These are phyloP conservation scores for Metschnikowia orientalis DNA, from an alignment of 805 yeast genomes.

Conservation along the genomic window DNA sequence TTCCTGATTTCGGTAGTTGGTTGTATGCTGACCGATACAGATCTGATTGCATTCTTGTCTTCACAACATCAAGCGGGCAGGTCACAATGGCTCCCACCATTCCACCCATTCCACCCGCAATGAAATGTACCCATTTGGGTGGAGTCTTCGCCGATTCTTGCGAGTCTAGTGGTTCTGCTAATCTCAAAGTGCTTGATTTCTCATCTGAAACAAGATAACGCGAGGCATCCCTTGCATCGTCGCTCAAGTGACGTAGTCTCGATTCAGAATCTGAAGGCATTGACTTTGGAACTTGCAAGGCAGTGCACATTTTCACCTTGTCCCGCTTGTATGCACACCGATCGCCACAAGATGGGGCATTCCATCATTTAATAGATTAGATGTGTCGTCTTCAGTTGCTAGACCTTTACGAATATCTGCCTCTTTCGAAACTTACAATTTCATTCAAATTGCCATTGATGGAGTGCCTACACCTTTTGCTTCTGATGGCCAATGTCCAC, in stretches of 20 bases:
- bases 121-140: slow-evolving; percentile 65
- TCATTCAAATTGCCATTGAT: too few relatives aligned
- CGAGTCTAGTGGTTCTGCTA: slow-evolving; percentile 27
- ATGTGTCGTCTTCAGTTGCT: too few relatives aligned
- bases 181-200: slow-evolving; percentile 52
- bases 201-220: slow-evolving; percentile 72
- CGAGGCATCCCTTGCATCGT: slow-evolving; percentile 55
- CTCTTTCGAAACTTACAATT: too few relatives aligned
- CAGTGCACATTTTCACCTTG: too few relatives aligned
- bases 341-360: too few relatives aligned
- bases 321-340: too few relatives aligned
- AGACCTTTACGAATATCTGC: too few relatives aligned
- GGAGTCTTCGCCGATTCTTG: slow-evolving; percentile 14
- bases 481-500: too few relatives aligned
- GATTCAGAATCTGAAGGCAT: not conserved
- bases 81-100: slow-evolving; percentile 96
- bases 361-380: too few relatives aligned
- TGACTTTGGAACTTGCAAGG: too few relatives aligned
- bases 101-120: slow-evolving; percentile 93
- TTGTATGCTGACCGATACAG: slow-evolving; percentile 60
- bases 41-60: slow-evolving; percentile 90
- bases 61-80: slow-evolving; percentile 93
- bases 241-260: slow-evolving; percentile 12
- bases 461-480: too few relatives aligned
- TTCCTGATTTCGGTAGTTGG: slow-evolving; percentile 37